Conservation (phyloP, 2,329 filamentous ascomycete species). For the Kalmusia sp. region DNA sequence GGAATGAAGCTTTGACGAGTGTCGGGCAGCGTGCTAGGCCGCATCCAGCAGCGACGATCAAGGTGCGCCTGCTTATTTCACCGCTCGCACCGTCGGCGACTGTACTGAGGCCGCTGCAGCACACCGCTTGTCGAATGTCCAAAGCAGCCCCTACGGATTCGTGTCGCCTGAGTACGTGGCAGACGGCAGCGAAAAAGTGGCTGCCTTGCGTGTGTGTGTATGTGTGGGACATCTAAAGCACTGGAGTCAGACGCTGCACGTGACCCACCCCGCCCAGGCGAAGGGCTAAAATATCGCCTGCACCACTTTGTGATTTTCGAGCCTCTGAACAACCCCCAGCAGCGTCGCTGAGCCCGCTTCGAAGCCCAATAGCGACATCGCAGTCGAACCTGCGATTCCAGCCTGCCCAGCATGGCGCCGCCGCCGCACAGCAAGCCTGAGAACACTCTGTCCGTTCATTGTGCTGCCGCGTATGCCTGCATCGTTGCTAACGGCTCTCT, state of each 20-base stretch:
- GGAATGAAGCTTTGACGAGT: slow-evolving; percentile 9
- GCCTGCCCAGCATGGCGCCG: slow-evolving; percentile 76
- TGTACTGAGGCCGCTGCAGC: no score
- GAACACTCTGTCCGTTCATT: slow-evolving; percentile 75
- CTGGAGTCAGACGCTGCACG: not conserved
- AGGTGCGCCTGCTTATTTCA: slow-evolving; percentile 3
- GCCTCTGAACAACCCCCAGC: slow-evolving; percentile 30
- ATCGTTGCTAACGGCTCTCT: slow-evolving; percentile 25
- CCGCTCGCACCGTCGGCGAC: no score
- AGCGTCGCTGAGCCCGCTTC: slow-evolving; percentile 36
- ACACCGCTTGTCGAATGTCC: no score
- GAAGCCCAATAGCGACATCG: slow-evolving; percentile 36
- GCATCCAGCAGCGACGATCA: slow-evolving; percentile 6
- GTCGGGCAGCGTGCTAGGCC: slow-evolving; percentile 2
- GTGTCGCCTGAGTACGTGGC: no score
- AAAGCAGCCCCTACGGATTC: no score
- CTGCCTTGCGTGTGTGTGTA: no score
- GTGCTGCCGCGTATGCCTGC: not conserved
- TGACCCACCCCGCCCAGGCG: slow-evolving; percentile 1
- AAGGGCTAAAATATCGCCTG: not conserved
- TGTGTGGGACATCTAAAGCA: no score
- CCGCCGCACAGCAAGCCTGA: slow-evolving; percentile 97
- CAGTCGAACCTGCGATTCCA: slow-evolving; percentile 32
- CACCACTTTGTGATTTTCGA: slow-evolving; percentile 7
- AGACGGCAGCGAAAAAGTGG: no score